Evolutionary conservation across 192 early-diverging fungal genomes (phyloP).

Genomic region (Gryganskiella cystojenkinii): DNA sequence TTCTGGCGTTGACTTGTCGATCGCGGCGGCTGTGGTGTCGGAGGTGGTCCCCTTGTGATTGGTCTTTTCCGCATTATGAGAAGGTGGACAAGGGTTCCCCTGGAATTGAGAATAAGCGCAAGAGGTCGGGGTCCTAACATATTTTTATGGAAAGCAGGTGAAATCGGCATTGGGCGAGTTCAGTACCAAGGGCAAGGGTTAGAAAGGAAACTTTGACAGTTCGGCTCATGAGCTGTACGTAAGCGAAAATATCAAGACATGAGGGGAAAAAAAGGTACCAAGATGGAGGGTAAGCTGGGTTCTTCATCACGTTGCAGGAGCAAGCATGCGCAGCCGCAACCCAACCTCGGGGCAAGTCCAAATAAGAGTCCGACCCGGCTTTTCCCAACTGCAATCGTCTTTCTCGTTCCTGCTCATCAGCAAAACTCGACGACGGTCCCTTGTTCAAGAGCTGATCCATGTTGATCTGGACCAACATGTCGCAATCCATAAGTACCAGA

Average conservation of each 20-base stretch:
- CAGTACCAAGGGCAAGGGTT: too few species aligned
- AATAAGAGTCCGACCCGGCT: not conserved
- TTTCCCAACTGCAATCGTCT: conserved; percentile 11
- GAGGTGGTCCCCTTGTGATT: conserved; percentile 1
- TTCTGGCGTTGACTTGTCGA: too few species aligned
- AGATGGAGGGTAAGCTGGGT: conserved; percentile 46
- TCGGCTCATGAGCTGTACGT: too few species aligned
- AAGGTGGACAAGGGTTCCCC: conserved; percentile 18
- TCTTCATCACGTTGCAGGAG: conserved; percentile 57
- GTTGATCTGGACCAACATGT: conserved; percentile 69
- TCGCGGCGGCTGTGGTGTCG: too few species aligned
- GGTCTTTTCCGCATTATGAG: not conserved
- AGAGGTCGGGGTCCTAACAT: conserved; percentile 18
- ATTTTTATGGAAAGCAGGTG: too few species aligned
- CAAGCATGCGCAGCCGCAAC: conserved; percentile 60
- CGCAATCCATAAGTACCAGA: conserved; percentile 76
- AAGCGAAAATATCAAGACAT: too few species aligned
- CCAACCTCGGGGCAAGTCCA: conserved; percentile 31
- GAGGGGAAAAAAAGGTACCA: conserved; percentile 32
- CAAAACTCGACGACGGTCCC: not conserved
- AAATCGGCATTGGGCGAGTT: too few species aligned
- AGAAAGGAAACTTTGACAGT: too few species aligned
- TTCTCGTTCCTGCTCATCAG: not conserved
- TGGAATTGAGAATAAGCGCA: conserved; percentile 9
- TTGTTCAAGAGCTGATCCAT: conserved; percentile 74